Percentiles rank a stretch among this genome's conserved stretches.
Evolutionary conservation across 192 early-diverging fungal genomes (phyloP).

Genomic region (Coemansia sp.): DNA sequence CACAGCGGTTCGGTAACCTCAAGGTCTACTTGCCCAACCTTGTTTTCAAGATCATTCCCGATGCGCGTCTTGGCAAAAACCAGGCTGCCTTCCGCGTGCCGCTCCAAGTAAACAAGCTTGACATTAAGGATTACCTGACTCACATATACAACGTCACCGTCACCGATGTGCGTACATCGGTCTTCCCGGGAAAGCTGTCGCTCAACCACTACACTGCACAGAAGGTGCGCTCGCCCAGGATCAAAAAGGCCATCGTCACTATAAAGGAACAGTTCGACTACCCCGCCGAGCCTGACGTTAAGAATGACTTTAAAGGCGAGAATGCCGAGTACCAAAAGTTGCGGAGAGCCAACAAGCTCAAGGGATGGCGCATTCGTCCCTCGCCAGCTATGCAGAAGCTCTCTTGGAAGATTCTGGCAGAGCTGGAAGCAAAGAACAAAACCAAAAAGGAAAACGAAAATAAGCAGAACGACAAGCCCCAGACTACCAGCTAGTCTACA

Average conservation of each 20-base stretch:
- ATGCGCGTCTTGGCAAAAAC: conserved; percentile 70
- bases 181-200: conserved; percentile 67
- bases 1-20: conserved; percentile 51
- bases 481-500: too few relatives aligned
- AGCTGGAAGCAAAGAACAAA: not conserved
- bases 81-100: conserved; percentile 92
- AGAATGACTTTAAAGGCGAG: conserved; percentile 48
- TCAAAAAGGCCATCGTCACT: conserved; percentile 72
- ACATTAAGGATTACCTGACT: conserved; percentile 82
- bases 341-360: conserved; percentile 36
- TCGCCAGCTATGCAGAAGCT: conserved; percentile 18
- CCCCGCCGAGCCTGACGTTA: conserved; percentile 50
- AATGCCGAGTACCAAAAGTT: conserved; percentile 25
- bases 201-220: conserved; percentile 33
- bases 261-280: conserved; percentile 67
- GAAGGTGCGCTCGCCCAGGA: conserved; percentile 38
- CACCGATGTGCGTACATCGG: conserved; percentile 86
- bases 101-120: conserved; percentile 88
- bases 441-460: not conserved
- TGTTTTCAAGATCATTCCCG: conserved; percentile 76
- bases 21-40: conserved; percentile 88
- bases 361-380: conserved; percentile 48
- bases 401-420: not conserved
- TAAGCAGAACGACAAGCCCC: too few relatives aligned
- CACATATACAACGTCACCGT: conserved; percentile 83